Percentiles rank a stretch among this genome's conserved stretches.
These are phyloP conservation scores for Phytophthora idaei DNA, from an alignment of 352 stramenopile genomes.

Conservation along the genomic window DNA sequence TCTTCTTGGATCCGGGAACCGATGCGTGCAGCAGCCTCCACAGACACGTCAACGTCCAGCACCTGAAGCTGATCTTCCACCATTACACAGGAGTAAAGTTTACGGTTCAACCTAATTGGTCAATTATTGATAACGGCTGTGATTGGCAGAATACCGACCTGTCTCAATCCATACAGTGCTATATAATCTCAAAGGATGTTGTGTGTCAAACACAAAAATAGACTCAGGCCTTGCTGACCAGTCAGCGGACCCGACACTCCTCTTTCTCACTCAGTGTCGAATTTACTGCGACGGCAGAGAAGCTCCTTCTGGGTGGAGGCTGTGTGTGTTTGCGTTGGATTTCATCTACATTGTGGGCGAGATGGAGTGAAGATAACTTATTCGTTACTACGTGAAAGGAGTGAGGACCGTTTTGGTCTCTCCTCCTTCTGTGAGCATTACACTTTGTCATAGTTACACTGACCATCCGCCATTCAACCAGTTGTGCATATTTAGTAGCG, in stretches of 20 bases:
- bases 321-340: background rate
- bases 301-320: background rate
- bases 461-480: constrained; percentile 50
- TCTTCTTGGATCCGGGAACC: background rate
- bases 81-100: constrained; percentile 4
- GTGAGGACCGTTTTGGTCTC: constrained; percentile 52
- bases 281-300: constrained; percentile 15
- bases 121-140: background rate
- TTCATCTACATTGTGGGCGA: constrained; percentile 1
- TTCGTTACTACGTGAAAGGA: constrained; percentile 50
- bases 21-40: constrained; percentile 10
- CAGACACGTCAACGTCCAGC: constrained; percentile 28
- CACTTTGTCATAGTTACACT: constrained; percentile 81
- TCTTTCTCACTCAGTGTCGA: constrained; percentile 7
- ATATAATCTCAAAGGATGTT: background rate
- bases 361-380: constrained; percentile 65
- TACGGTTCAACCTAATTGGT: background rate
- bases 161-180: no score
- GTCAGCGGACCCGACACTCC: background rate
- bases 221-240: constrained; percentile 16
- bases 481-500: constrained; percentile 12
- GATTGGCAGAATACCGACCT: background rate
- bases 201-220: constrained; percentile 5
- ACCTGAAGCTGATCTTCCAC: constrained; percentile 28
- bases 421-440: constrained; percentile 60